phyloP scores from a whole-genome alignment of 2,329 filamentous ascomycete species.

The Pestalotiopsis sp. region DNA sequence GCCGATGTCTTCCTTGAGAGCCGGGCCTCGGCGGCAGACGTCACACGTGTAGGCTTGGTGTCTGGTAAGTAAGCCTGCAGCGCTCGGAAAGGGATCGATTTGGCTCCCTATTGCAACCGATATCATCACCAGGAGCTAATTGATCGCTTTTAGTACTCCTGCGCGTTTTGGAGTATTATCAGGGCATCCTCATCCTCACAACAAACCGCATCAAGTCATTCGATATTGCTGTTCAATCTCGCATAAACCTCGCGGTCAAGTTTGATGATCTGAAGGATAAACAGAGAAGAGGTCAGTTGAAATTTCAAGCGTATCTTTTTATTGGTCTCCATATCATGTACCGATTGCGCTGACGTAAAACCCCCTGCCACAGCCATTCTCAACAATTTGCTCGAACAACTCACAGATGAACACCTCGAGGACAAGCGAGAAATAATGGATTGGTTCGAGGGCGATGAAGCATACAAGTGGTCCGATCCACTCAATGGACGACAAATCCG shows the following conservation, averaged over 20 bases:
- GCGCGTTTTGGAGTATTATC: conserved; percentile 18
- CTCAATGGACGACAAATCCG: background rate
- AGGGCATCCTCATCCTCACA: conserved; percentile 21
- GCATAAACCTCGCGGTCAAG: conserved; percentile 23
- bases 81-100: too few relatives aligned
- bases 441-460: background rate
- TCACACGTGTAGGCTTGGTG: background rate
- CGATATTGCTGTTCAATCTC: conserved; percentile 27
- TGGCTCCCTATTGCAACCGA: too few relatives aligned
- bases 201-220: conserved; percentile 29
- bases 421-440: background rate
- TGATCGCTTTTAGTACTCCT: conserved; percentile 7
- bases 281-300: background rate
- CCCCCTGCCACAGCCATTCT: background rate
- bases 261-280: background rate
- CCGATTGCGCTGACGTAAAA: too few relatives aligned
- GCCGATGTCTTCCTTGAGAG: background rate
- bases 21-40: background rate
- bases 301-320: too few relatives aligned
- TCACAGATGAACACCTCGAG: background rate
- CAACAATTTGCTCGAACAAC: background rate
- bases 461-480: background rate
- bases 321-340: too few relatives aligned
- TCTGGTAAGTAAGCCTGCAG: background rate
- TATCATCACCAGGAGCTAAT: too few relatives aligned